Evolutionary conservation across 2,329 filamentous ascomycete genomes (phyloP).

Genomic region (Trichoderma sp.): DNA sequence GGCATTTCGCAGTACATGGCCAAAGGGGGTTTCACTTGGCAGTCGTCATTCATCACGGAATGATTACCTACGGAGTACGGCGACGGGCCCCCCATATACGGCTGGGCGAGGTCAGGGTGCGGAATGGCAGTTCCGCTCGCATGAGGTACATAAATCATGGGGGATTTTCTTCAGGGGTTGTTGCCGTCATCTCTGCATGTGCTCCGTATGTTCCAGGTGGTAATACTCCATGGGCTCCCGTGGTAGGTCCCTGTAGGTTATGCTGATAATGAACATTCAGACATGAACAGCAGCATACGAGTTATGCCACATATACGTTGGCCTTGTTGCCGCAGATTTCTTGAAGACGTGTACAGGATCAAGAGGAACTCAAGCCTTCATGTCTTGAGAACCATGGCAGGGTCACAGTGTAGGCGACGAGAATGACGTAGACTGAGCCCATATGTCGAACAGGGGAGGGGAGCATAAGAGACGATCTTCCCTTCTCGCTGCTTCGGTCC

Average conservation of each 20-base stretch:
- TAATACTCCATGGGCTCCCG: no score
- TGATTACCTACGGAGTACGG: background rate
- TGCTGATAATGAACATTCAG: no score
- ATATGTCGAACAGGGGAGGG: background rate
- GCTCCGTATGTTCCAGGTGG: no score
- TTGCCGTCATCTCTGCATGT: no score
- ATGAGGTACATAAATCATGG: background rate
- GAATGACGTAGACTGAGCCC: slow-evolving; percentile 11
- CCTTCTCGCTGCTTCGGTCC: slow-evolving; percentile 5
- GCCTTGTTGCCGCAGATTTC: no score
- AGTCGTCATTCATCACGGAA: slow-evolving; percentile 8
- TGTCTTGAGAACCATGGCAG: no score
- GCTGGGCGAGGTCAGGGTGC: background rate
- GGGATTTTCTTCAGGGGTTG: background rate
- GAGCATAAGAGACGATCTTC: background rate
- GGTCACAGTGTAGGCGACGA: background rate
- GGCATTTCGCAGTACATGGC: background rate
- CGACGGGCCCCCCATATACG: background rate
- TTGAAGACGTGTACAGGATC: no score
- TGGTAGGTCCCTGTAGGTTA: no score
- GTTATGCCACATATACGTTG: no score
- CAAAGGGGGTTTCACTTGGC: background rate
- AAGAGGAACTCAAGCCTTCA: no score
- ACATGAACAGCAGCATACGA: no score
- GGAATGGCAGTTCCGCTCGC: background rate